These are phyloP conservation scores for Stagonosporopsis cucurbitacearum DNA, from an alignment of 2,329 filamentous ascomycete species.

Conservation along the genomic window DNA sequence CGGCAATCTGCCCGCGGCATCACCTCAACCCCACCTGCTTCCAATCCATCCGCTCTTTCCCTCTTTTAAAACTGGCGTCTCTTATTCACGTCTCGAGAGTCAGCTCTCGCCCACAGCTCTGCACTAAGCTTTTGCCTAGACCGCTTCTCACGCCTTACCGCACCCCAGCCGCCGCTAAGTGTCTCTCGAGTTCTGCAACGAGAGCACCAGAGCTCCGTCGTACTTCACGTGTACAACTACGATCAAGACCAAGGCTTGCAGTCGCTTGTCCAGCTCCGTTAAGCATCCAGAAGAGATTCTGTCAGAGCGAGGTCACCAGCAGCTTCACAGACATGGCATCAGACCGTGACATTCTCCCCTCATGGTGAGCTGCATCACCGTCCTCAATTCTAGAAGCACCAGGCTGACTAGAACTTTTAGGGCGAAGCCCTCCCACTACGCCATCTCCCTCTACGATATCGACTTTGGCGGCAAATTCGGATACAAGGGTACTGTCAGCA, in stretches of 20 bases:
- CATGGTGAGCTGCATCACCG: constrained; percentile 45
- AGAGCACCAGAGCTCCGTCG: constrained; percentile 27
- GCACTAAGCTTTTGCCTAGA: constrained; percentile 27
- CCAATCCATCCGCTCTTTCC: constrained; percentile 16
- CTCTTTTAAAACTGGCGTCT: constrained; percentile 41
- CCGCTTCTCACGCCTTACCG: constrained; percentile 19
- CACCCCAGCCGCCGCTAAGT: constrained; percentile 17
- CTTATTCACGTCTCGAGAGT: constrained; percentile 41
- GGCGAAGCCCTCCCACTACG: constrained; percentile 86
- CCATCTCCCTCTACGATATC: constrained; percentile 79
- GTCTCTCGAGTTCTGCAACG: constrained; percentile 27
- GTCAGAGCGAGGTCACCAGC: constrained; percentile 41
- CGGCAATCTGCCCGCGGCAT: constrained; percentile 7
- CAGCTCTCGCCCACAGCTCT: constrained; percentile 43
- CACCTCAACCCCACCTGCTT: constrained; percentile 11
- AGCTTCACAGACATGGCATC: constrained; percentile 52
- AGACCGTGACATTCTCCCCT: constrained; percentile 55
- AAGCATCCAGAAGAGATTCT: constrained; percentile 35
- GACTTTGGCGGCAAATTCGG: constrained; percentile 75
- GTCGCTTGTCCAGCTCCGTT: constrained; percentile 21
- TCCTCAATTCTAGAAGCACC: background rate
- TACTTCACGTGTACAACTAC: constrained; percentile 26
- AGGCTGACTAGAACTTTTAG: constrained; percentile 48
- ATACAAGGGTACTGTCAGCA: constrained; percentile 85
- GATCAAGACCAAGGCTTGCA: constrained; percentile 22